A percentile compares a stretch with the other conserved stretches of the same genome.
These are phyloP conservation scores for Sarcomyxa edulis DNA, from an alignment of 768 basidiomycete genomes.

Conservation along the genomic window DNA sequence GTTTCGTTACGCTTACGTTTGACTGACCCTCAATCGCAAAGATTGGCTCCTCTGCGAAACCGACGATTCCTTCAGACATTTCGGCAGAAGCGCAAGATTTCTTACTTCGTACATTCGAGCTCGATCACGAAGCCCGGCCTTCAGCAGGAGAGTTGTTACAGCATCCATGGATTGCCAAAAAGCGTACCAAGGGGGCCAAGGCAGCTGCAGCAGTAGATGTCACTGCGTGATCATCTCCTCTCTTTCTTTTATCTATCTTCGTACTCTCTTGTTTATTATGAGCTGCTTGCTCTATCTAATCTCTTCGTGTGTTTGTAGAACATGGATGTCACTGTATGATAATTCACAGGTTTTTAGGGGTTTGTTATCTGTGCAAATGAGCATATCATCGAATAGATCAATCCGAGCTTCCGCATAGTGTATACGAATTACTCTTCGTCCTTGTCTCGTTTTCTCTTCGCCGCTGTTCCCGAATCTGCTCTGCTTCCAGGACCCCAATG, in stretches of 20 bases:
- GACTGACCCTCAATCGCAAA: slow-evolving; percentile 21
- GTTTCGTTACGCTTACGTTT: neutral
- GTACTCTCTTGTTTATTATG: neutral
- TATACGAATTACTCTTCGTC: slow-evolving; percentile 12
- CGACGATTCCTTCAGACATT: slow-evolving; percentile 87
- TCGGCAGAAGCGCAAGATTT: slow-evolving; percentile 86
- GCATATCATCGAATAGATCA: too few relatives aligned
- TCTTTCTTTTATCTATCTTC: slow-evolving; percentile 10
- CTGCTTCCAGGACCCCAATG: slow-evolving; percentile 90
- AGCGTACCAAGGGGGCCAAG: slow-evolving; percentile 14
- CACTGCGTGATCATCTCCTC: slow-evolving; percentile 7
- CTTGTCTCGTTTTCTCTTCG: slow-evolving; percentile 35
- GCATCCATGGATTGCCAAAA: slow-evolving; percentile 65
- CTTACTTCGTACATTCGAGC: slow-evolving; percentile 79
- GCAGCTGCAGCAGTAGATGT: slow-evolving; percentile 7
- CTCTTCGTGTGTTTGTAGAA: neutral
- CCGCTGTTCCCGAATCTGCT: slow-evolving; percentile 37
- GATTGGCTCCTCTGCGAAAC: slow-evolving; percentile 90
- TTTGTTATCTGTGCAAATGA: too few relatives aligned
- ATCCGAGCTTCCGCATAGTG: too few relatives aligned
- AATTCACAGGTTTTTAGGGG: too few relatives aligned
- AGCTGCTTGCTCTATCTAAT: too few relatives aligned
- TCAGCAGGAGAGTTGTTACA: slow-evolving; percentile 71
- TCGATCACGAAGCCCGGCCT: slow-evolving; percentile 77
- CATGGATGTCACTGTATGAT: too few relatives aligned